phyloP scores from a whole-genome alignment of 768 basidiomycete genomes.

The Lactarius tabidus region DNA sequence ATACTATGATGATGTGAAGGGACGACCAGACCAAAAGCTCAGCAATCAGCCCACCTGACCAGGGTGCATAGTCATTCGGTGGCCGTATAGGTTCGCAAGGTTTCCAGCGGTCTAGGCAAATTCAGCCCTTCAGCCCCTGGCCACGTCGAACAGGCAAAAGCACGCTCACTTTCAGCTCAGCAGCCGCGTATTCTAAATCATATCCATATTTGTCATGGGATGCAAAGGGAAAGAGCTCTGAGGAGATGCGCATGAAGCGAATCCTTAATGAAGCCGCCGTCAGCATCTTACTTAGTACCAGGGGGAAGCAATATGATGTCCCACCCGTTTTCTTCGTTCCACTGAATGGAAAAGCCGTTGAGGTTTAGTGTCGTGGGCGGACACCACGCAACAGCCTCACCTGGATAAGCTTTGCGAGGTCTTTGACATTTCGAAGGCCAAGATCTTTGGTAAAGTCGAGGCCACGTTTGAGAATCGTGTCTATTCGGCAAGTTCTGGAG shows the following conservation, averaged over 20 bases:
- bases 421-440: slow-evolving; percentile 68
- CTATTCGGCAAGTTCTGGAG: slow-evolving; percentile 49
- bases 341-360: slow-evolving; percentile 33
- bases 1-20: slow-evolving; percentile 36
- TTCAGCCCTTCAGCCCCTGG: slow-evolving; percentile 16
- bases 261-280: slow-evolving; percentile 44
- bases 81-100: slow-evolving; percentile 43
- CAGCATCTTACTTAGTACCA: neutral
- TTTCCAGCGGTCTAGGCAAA: slow-evolving; percentile 35
- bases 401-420: slow-evolving; percentile 68
- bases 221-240: slow-evolving; percentile 92
- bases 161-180: slow-evolving; percentile 40
- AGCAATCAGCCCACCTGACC: slow-evolving; percentile 47
- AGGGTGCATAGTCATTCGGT: slow-evolving; percentile 83
- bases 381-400: slow-evolving; percentile 22
- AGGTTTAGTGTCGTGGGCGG: slow-evolving; percentile 8
- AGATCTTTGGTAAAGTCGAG: slow-evolving; percentile 79
- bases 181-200: slow-evolving; percentile 67
- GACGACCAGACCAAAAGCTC: neutral
- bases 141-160: neutral
- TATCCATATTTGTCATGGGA: slow-evolving; percentile 81
- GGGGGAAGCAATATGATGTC: slow-evolving; percentile 22
- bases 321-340: slow-evolving; percentile 83
- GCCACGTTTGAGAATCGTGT: slow-evolving; percentile 76
- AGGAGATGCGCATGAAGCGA: slow-evolving; percentile 83